Evolutionary conservation across 257 asterid species (phyloP), one percentile per base, ranked within the genome.

Genomic region (Cynanchum wilfordii): DNA sequence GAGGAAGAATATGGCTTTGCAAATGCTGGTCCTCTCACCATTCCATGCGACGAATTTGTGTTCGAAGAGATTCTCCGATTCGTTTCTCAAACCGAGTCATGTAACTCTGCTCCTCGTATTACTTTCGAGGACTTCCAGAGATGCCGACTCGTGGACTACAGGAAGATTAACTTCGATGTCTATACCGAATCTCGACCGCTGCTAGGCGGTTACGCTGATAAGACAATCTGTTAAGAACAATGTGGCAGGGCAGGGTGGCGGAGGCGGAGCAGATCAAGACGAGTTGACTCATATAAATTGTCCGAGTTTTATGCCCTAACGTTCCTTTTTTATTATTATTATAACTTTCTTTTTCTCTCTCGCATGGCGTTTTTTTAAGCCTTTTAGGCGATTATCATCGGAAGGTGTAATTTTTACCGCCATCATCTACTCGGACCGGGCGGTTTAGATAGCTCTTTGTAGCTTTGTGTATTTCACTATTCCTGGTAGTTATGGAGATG

Each of bases 1-100:
- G 98, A 85, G 84, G 96, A 90, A 58, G 97, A 88, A 64, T 92
- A 82, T 83, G 98, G 98, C 0, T 92, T 90, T 75, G 80, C 79
- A 3, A 78, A 73, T 57, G 70, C 88, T 7, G 97, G 98, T 0
- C 94, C 97, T 40, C 79, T 92, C 36, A 74, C 81, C 69, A 84
- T 92, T 29, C 98, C 97, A 3, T 92, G 98, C 57, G 96, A 92
- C 56, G 98, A 87, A 76, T 66, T 84, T 16, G 47, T 85, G 62
- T 92, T 92, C 81, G 89, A 89, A 56, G 89, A 90, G 79, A 84
- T 88, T 66, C 87, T 92, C 80, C 75, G 70, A 27, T 80, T 80
- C 66, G 82, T 92, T 22, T 69, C 92, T 13, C 45, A 65, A 4
- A 66, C 81, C 7, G 85, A 79, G 22, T 74, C 84, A 29, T 7